Evolutionary conservation across 768 basidiomycete species (phyloP), one percentile per base, ranked within the genome.

Genomic region (Boletus sensibilis): DNA sequence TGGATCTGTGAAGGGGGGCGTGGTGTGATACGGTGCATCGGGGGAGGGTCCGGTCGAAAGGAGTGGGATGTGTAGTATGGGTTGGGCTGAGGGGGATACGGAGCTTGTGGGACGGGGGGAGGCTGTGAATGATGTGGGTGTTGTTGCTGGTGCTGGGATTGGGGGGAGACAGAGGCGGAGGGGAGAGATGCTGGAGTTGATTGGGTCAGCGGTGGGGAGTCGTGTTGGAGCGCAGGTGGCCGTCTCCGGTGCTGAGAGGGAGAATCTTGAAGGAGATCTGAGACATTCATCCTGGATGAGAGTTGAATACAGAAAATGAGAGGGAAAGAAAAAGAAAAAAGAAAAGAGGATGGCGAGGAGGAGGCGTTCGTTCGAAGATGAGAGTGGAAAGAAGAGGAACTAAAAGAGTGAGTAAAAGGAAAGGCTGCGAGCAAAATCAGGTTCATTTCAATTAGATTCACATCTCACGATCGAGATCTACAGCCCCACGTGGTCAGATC

Each of bases 261-360:
- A 0, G 86, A 82, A 70, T 86, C 85, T 61, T 87, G 85, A 25
- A 89, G 74, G 54, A 89, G 79, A 66, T 77, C 82, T 23, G 83
- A 82, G 62, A 89, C 84, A 72, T 88, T 86, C 87, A 88, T 88
- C 2, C 2, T 48, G n/a, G n/a, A n/a, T 1, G 42, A 3, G 35
- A 16, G 31, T 7, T 3, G n/a, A 25, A 33, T 8, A 51, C 5
- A 27, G 18, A 44, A n/a, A 48, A 33, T 35, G 14, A 18, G 2
- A 14, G n/a, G 11, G 47, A 40, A 34, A 40, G 16, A 14, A 9
- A 23, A 40, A 20, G 9, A 46, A 41, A 50, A 48, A 29, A 39
- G 14, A 37, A 37, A 34, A 20, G 43, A 44, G 43, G 55, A 45
- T 38, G 34, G 35, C 18, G 56, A 54, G 55, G 59, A 54, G 55